Conservation (phyloP, 805 yeast species). For the Spathaspora hagerdaliae region DNA sequence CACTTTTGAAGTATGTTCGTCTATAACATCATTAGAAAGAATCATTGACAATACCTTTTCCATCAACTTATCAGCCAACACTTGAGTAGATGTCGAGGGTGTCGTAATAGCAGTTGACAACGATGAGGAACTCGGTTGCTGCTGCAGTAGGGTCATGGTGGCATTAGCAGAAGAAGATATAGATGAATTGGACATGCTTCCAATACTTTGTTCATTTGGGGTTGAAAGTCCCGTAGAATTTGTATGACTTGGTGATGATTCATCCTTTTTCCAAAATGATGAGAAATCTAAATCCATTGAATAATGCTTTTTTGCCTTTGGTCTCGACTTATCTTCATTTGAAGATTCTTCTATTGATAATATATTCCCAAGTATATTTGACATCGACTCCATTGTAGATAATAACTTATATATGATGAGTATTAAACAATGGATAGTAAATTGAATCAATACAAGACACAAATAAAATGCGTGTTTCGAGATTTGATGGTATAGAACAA, state of each 20-base stretch:
- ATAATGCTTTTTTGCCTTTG: conserved; percentile 1
- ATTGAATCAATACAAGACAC: background rate
- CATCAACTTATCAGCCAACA: conserved; percentile 62
- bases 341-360: conserved; percentile 3
- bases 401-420: background rate
- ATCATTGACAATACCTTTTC: conserved; percentile 72
- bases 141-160: background rate
- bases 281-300: conserved; percentile 14
- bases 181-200: background rate
- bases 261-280: conserved; percentile 16
- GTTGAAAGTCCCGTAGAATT: no score
- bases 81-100: conserved; percentile 3
- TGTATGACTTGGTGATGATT: no score
- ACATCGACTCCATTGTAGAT: conserved; percentile 2
- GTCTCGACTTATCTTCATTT: background rate
- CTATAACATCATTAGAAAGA: conserved; percentile 52
- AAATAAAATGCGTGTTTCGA: background rate
- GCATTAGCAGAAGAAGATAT: background rate
- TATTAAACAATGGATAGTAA: background rate
- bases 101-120: background rate
- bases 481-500: no score
- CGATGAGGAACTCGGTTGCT: background rate
- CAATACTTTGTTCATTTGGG: background rate
- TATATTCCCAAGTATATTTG: conserved; percentile 3
- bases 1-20: conserved; percentile 36